Conservation (phyloP, 2,329 filamentous ascomycete genomes). For the Alternaria sp. region DNA sequence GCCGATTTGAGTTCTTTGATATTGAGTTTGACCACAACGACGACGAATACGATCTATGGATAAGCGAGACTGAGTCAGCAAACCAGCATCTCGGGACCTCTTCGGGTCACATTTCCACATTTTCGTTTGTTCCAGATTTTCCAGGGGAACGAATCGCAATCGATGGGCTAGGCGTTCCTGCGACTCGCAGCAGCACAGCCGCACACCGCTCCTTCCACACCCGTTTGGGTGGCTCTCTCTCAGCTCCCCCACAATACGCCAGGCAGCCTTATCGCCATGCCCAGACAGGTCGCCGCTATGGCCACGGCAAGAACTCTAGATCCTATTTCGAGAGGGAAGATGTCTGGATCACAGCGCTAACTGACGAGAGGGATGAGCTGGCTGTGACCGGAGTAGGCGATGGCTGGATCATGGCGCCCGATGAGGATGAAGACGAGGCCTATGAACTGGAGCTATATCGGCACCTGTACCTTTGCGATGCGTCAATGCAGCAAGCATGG, state of each 20-base stretch:
- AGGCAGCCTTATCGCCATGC: background rate
- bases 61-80: conserved; percentile 1
- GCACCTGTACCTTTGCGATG: background rate
- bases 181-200: conserved; percentile 3
- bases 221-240: background rate
- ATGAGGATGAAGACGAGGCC: background rate
- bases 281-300: background rate
- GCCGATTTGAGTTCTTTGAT: conserved; percentile 8
- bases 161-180: background rate
- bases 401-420: background rate
- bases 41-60: background rate
- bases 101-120: background rate
- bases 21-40: background rate
- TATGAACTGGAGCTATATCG: background rate
- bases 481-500: background rate
- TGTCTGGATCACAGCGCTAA: background rate
- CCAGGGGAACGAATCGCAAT: background rate
- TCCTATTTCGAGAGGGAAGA: background rate
- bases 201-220: conserved; percentile 10
- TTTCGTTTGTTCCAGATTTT: background rate
- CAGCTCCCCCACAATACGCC: conserved; percentile 6
- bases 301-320: background rate
- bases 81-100: background rate
- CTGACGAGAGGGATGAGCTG: background rate
- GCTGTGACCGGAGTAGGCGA: background rate